A percentile compares a stretch with the other conserved stretches of the same genome.
phyloP scores from a whole-genome alignment of 371 early-diverging fungal genomes.

The Dinochytrium kinnereticum region DNA sequence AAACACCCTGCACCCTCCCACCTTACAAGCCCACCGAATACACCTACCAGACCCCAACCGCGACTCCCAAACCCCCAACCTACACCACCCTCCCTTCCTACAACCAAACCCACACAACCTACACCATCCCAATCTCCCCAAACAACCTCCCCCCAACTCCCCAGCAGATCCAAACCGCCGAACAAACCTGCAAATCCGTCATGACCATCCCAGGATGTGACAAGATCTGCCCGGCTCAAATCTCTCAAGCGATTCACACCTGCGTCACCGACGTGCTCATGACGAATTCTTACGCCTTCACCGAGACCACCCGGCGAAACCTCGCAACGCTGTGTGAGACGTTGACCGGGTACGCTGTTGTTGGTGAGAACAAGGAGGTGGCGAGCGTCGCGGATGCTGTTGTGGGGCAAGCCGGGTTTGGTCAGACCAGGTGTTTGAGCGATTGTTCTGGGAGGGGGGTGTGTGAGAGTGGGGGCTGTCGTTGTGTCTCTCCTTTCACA shows the following conservation, averaged over 20 bases:
- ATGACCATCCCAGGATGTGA: conserved; percentile 13
- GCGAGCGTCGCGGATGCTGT: conserved; percentile 1
- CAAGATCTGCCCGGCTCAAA: neutral
- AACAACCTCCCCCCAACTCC: neutral
- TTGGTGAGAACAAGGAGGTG: neutral
- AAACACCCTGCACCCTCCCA: neutral
- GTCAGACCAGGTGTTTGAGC: conserved; percentile 12
- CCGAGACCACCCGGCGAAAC: conserved; percentile 12
- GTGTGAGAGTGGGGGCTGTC: conserved; percentile 17
- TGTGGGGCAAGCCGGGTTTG: conserved; percentile 10
- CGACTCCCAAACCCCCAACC: neutral
- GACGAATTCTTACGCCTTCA: conserved; percentile 18
- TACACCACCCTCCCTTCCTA: neutral
- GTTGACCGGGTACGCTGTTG: neutral
- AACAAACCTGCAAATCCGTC: conserved; percentile 13
- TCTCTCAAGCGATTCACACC: neutral
- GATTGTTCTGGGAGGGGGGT: conserved; percentile 21
- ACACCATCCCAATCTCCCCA: neutral
- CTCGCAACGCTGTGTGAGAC: conserved; percentile 4
- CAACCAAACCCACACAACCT: neutral
- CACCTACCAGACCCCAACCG: conserved; percentile 7
- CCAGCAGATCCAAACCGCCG: conserved; percentile 1
- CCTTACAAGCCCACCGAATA: neutral
- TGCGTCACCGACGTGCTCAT: conserved; percentile 24
- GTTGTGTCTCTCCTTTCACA: conserved; percentile 14